phyloP scores from a whole-genome alignment of 106 monocot species.

The Dendrobium chrysotoxum region DNA sequence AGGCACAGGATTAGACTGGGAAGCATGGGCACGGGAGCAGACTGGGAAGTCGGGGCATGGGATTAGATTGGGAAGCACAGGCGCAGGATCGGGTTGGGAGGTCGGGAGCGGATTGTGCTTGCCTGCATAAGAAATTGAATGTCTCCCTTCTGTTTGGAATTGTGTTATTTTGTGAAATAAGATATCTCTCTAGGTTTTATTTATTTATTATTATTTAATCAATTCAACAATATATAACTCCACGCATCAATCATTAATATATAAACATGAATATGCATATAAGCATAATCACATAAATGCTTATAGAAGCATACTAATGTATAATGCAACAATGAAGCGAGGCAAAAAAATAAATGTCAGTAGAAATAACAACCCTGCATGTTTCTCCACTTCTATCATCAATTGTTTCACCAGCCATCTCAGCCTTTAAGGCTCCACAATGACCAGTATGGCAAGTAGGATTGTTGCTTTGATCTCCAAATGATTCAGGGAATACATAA shows the following conservation, averaged over 20 bases:
- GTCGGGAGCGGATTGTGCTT: no score
- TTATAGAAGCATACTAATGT: background rate
- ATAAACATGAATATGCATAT: background rate
- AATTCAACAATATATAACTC: background rate
- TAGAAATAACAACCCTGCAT: slow-evolving; percentile 22
- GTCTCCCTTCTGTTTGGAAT: no score
- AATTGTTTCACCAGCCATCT: slow-evolving; percentile 20
- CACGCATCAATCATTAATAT: background rate
- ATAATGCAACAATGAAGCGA: background rate
- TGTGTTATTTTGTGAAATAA: no score
- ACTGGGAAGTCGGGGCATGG: no score
- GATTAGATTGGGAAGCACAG: no score
- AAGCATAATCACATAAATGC: no score
- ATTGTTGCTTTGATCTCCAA: slow-evolving; percentile 18
- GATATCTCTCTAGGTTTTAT: no score
- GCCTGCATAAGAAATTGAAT: no score
- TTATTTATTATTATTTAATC: no score
- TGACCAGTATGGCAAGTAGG: slow-evolving; percentile 5
- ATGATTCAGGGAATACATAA: slow-evolving; percentile 73
- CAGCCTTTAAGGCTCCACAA: slow-evolving; percentile 6
- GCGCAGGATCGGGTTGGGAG: no score
- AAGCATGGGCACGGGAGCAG: no score
- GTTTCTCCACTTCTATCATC: slow-evolving; percentile 2
- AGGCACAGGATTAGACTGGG: no score
- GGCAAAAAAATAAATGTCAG: background rate